Percentiles rank a stretch among this genome's conserved stretches.
Conservation (phyloP, 305 asterid species). For the Fraxinus sp. region DNA sequence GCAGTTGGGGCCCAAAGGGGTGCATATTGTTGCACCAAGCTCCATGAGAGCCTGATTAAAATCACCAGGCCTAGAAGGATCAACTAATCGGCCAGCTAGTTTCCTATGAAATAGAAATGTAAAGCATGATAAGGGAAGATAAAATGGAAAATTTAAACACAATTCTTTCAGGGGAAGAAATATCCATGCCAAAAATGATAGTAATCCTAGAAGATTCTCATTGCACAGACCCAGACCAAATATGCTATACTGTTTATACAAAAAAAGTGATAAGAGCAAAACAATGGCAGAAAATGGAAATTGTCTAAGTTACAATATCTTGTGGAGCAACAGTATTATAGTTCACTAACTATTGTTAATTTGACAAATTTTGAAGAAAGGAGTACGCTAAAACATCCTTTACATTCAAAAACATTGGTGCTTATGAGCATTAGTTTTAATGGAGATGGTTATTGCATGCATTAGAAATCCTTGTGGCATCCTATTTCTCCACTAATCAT, state of each 20-base stretch:
- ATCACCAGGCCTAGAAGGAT: conserved; percentile 87
- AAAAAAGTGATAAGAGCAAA: neutral
- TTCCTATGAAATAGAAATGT: conserved; percentile 47
- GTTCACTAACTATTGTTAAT: neutral
- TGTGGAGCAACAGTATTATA: neutral
- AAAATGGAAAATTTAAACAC: neutral
- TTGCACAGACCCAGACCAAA: neutral
- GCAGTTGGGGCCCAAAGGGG: conserved; percentile 59
- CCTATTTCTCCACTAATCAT: conserved; percentile 6
- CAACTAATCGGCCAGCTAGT: conserved; percentile 80
- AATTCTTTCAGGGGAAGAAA: neutral
- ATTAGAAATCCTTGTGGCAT: neutral
- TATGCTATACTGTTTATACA: neutral
- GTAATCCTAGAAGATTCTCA: neutral
- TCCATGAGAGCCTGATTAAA: conserved; percentile 98
- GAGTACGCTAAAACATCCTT: neutral
- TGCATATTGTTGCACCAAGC: conserved; percentile 91
- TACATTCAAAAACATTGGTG: neutral
- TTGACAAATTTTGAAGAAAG: neutral
- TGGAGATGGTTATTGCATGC: neutral
- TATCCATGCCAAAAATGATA: neutral
- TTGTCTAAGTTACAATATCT: neutral
- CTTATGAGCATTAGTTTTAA: neutral
- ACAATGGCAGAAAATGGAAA: neutral
- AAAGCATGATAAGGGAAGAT: neutral